Evolutionary conservation across 148 eudicot species (phyloP).

Genomic region (Rhododendron henanense): DNA sequence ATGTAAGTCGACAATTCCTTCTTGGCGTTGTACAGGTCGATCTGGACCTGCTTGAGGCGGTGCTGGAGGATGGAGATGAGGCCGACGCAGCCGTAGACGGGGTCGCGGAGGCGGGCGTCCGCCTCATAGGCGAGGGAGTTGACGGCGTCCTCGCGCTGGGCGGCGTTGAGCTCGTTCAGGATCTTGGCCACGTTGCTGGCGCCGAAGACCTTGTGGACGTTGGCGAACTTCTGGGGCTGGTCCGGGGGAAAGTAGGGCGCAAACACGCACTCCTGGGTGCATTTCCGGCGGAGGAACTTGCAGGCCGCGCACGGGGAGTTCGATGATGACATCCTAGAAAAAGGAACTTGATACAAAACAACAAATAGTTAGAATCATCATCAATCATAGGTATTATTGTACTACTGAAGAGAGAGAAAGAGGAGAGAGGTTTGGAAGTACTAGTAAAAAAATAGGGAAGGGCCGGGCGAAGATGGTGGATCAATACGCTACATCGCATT

Average conservation of each 20-base stretch:
- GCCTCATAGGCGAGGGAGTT: slow-evolving; percentile 81
- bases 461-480: background rate
- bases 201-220: slow-evolving; percentile 80
- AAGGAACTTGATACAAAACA: background rate
- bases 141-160: slow-evolving; percentile 73
- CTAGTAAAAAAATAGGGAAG: background rate
- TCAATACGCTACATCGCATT: background rate
- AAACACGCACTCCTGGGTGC: slow-evolving; percentile 79
- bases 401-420: background rate
- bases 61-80: slow-evolving; percentile 66
- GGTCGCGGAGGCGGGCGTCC: slow-evolving; percentile 59
- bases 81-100: slow-evolving; percentile 87
- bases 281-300: slow-evolving; percentile 71
- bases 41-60: slow-evolving; percentile 50
- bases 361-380: background rate
- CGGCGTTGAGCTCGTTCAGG: slow-evolving; percentile 44
- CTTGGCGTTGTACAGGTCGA: slow-evolving; percentile 42
- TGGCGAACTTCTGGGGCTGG: slow-evolving; percentile 63
- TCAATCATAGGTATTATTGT: background rate
- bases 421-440: background rate
- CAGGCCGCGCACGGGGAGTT: slow-evolving; percentile 94
- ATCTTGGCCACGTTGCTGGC: slow-evolving; percentile 82
- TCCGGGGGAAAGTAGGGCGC: slow-evolving; percentile 93
- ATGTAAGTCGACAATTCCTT: slow-evolving; percentile 55
- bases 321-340: slow-evolving; percentile 44